Evolutionary conservation across 306 rosid genomes (phyloP).

Genomic region (Quercus agrifolia): DNA sequence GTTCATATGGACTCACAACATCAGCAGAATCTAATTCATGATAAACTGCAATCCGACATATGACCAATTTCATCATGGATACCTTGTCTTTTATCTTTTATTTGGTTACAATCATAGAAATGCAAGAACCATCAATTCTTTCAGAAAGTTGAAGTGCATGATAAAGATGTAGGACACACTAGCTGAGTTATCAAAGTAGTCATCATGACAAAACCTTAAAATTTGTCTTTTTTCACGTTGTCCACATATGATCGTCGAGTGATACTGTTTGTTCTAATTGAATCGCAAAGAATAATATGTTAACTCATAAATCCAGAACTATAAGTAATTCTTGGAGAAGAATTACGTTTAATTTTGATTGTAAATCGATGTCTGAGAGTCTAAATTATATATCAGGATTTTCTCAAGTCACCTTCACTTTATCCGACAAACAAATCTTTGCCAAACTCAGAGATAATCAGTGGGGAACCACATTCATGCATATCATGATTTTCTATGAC

Average conservation of each 20-base stretch:
- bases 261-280: conserved; percentile 46
- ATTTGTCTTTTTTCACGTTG: conserved; percentile 93
- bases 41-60: conserved; percentile 37
- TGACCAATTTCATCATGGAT: conserved; percentile 39
- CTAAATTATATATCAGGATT: conserved; percentile 4
- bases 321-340: not conserved
- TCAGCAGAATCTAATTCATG: not conserved
- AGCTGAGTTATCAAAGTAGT: conserved; percentile 50
- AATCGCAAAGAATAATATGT: conserved; percentile 27
- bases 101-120: conserved; percentile 46
- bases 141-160: conserved; percentile 44
- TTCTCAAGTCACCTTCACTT: conserved; percentile 13
- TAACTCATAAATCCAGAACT: conserved; percentile 9
- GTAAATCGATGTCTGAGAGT: not conserved
- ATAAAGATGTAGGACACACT: conserved; percentile 67
- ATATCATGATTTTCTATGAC: not conserved
- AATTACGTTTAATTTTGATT: not conserved
- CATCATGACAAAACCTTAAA: conserved; percentile 93
- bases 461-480: conserved; percentile 19
- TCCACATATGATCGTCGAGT: conserved; percentile 53
- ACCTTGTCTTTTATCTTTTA: conserved; percentile 50
- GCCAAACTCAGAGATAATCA: conserved; percentile 34
- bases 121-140: conserved; percentile 48
- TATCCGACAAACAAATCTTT: conserved; percentile 40
- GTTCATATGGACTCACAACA: conserved; percentile 9